Evolutionary conservation across 2,329 filamentous ascomycete species (phyloP), one percentile per base, ranked within the genome.

Genomic region (Arthrobotrys entomopaga): DNA sequence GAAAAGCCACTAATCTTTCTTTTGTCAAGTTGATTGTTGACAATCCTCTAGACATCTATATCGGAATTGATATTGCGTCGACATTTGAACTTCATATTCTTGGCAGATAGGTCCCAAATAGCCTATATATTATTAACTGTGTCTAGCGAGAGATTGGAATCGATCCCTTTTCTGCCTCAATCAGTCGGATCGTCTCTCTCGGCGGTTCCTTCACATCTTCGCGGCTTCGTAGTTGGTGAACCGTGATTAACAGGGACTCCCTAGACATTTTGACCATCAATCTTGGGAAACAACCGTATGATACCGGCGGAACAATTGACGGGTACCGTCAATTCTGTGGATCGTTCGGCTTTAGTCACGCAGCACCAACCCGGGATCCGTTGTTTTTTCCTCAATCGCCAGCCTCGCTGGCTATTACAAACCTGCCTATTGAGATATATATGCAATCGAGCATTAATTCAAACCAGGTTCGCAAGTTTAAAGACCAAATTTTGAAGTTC

Each of bases 191-290:
- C 40, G 52, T 42, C 42, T 26, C 26, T 29, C 34, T 49, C 38
- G n/a, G 26, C 22, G 24, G 40, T 42, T 63, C 56, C 53, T 64
- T 48, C 34, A 20, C 49, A 58, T 66, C 57, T 58, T 40, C 42
- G 52, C 70, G 57, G 70, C 49, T 67, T 74, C 57, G 43, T 50
- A 74, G 50, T 43, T 19, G 3, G 42, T 67, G 70, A 74, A 74
- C 70, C 70, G 70, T 67, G 63, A 64, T 61, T 74, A 61, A 46
- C 70, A 74, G 63, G 70, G 70, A 38, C 43, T 74, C 70, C 70
- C 70, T 34, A 64, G 70, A 54, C 43, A 61, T 7, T 34, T 54
- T 11, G 43, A 63, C 42, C 19, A 66, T 46, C n/a, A 40, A 65
- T 49, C 52, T 64, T 61, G 56, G 65, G 40, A 67, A 20, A 26